Evolutionary conservation across 2,329 filamentous ascomycete species (phyloP).

Genomic region (Esteya vermicola): DNA sequence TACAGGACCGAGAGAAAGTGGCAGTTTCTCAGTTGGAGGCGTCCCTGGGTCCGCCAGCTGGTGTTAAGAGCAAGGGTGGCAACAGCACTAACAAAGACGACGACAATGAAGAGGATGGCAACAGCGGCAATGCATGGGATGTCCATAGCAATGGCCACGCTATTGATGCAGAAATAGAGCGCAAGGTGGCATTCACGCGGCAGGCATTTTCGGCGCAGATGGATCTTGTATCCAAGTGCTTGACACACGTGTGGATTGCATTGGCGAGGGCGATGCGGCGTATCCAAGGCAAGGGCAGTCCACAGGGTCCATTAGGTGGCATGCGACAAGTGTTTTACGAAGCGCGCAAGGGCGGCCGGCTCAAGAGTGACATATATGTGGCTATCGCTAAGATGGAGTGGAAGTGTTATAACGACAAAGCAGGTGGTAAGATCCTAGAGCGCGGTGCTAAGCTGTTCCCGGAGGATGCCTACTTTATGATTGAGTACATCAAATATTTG

Average conservation of each 20-base stretch:
- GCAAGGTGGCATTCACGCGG: conserved; percentile 46
- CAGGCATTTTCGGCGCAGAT: conserved; percentile 60
- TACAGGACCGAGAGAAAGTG: conserved; percentile 47
- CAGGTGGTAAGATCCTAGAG: conserved; percentile 91
- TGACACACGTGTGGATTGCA: conserved; percentile 91
- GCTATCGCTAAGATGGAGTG: conserved; percentile 88
- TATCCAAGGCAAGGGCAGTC: conserved; percentile 70
- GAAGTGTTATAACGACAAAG: conserved; percentile 86
- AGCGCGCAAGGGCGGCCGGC: conserved; percentile 69
- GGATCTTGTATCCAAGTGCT: conserved; percentile 63
- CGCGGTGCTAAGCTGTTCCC: conserved; percentile 87
- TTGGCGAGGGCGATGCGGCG: conserved; percentile 88
- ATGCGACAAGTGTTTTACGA: conserved; percentile 82
- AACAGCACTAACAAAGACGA: conserved; percentile 17
- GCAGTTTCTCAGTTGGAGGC: conserved; percentile 45
- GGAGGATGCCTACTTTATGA: conserved; percentile 80
- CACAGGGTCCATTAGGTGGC: conserved; percentile 43
- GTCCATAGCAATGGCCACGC: too few relatives aligned
- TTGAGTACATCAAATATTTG: conserved; percentile 92
- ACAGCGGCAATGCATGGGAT: too few relatives aligned
- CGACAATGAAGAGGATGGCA: conserved; percentile 28
- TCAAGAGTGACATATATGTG: conserved; percentile 91
- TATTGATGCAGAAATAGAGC: conserved; percentile 30
- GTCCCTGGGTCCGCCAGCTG: conserved; percentile 20
- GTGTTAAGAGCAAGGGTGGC: conserved; percentile 17